Evolutionary conservation across 2,329 filamentous ascomycete species (phyloP), one percentile per base, ranked within the genome.

Genomic region (Epichloe sp.): DNA sequence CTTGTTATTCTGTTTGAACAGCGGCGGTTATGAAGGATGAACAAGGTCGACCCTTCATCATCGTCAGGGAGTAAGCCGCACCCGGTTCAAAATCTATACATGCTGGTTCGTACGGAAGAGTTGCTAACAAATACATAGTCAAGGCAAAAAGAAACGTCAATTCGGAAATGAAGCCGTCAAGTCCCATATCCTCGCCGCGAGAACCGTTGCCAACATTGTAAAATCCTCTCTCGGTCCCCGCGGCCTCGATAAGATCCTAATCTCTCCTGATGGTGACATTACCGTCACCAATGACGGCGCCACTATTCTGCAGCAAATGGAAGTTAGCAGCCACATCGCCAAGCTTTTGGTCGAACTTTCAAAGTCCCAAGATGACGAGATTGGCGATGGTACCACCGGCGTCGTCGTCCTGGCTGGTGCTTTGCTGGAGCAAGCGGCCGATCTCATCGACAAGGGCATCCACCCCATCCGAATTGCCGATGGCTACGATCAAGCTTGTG

Each of bases 271-370:
- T 68, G 93, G 93, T 68, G 93, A 98, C 71, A 98, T 98, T 68
- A 98, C 93, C 55, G 89, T 98, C 56, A 98, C 93, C 60, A 98
- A 98, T 74, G 93, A 98, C 73, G 93, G 93, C 63, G 94, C 94
- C 51, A 98, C 93, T 44, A 98, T 98, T 63, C 77, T 98, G 59
- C 85, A 88, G 62, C 89, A 95, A 79, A 98, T 98, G 93, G 93
- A 98, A 74, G 91, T 98, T 60, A 87, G 88, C 60, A 97, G 98
- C 77, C 91, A 97, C 70, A 89, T 98, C 55, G 93, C 93, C 56
- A 97, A 97, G 74, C 78, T 98, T 48, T 76, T 98, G 54, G 93
- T 98, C 47, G 91, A 96, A 68, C 83, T 98, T 41, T 97, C 93
- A 57, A 96, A 95, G 75, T 97, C 93, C 40, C 93, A 98, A 69